Evolutionary conservation across 1,139 yeast genomes (phyloP).

Genomic region (Yamadazyma conglobata): DNA sequence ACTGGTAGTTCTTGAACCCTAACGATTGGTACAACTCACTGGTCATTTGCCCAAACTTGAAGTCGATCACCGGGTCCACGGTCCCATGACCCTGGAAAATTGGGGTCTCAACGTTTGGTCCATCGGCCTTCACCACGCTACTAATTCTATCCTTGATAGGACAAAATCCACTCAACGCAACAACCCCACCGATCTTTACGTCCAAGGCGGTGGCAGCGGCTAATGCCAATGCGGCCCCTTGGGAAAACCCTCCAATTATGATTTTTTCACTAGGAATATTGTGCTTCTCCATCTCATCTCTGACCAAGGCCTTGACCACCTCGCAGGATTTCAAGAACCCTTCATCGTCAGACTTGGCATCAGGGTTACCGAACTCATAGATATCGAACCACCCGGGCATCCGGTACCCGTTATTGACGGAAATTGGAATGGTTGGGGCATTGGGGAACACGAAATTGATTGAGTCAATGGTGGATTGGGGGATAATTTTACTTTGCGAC

Average conservation of each 20-base stretch:
- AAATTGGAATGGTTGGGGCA: conserved; percentile 73
- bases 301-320: conserved; percentile 49
- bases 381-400: conserved; percentile 94
- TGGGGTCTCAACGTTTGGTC: conserved; percentile 61
- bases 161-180: conserved; percentile 76
- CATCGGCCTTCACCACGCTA: conserved; percentile 17
- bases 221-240: conserved; percentile 82
- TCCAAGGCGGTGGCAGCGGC: conserved; percentile 50
- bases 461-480: conserved; percentile 42
- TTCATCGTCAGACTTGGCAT: conserved; percentile 51
- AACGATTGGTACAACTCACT: conserved; percentile 42
- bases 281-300: conserved; percentile 49
- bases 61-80: conserved; percentile 62
- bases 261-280: conserved; percentile 72
- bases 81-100: conserved; percentile 89
- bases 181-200: conserved; percentile 70
- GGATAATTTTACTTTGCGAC: conserved; percentile 37
- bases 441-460: conserved; percentile 83
- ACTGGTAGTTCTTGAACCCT: conserved; percentile 53
- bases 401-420: conserved; percentile 59
- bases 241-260: conserved; percentile 90
- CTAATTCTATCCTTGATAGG: conserved; percentile 47
- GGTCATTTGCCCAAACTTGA: conserved; percentile 47
- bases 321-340: conserved; percentile 64
- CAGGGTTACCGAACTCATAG: conserved; percentile 47